phyloP scores from a whole-genome alignment of 1,284 basidiomycete species.

The Ceratobasidium sp. region DNA sequence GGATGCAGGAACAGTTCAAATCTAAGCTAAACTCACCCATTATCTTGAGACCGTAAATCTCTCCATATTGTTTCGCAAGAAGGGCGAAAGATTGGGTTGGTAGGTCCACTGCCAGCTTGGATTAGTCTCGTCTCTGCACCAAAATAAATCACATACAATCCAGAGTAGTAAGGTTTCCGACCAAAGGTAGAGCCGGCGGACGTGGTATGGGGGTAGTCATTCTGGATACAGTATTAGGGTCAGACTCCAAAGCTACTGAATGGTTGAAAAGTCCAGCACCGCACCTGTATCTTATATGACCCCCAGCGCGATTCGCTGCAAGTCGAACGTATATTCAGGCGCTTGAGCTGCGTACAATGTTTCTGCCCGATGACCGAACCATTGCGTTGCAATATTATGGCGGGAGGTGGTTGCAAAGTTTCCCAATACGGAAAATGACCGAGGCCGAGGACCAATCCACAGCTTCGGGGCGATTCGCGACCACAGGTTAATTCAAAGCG shows the following conservation, averaged over 20 bases:
- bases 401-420: too few relatives aligned
- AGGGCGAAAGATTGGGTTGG: constrained; percentile 52
- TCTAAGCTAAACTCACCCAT: constrained; percentile 47
- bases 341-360: too few relatives aligned
- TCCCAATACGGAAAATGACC: too few relatives aligned
- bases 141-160: constrained; percentile 35
- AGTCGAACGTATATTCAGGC: too few relatives aligned
- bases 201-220: constrained; percentile 51
- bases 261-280: not conserved
- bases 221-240: not conserved
- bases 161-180: constrained; percentile 52
- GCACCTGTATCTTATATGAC: too few relatives aligned
- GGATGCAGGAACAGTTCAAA: not conserved
- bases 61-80: constrained; percentile 56
- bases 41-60: constrained; percentile 55
- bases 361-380: not conserved
- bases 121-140: constrained; percentile 41
- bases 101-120: not conserved
- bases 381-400: too few relatives aligned
- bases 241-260: too few relatives aligned
- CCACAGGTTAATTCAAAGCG: too few relatives aligned
- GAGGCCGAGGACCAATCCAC: too few relatives aligned
- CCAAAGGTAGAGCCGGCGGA: constrained; percentile 55
- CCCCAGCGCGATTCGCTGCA: too few relatives aligned
- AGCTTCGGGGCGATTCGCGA: too few relatives aligned